These are phyloP conservation scores for Neofusicoccum umdonicola DNA, from an alignment of 2,329 filamentous ascomycete genomes.

Conservation along the genomic window DNA sequence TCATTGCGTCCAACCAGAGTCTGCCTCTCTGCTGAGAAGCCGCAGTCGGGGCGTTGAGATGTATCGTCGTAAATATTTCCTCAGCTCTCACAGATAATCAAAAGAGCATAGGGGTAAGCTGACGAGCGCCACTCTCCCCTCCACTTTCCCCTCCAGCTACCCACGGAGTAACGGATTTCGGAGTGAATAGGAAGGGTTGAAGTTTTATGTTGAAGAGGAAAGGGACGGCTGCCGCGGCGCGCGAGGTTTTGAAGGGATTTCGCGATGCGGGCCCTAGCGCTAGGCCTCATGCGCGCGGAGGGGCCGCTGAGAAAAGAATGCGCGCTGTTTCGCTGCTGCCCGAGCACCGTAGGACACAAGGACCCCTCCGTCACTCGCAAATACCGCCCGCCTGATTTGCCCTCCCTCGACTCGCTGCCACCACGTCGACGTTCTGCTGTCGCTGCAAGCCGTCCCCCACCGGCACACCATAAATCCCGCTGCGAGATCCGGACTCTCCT, in stretches of 20 bases:
- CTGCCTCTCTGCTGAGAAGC: neutral
- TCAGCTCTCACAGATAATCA: constrained; percentile 41
- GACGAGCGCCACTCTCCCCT: constrained; percentile 58
- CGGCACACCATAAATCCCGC: neutral
- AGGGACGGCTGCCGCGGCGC: constrained; percentile 25
- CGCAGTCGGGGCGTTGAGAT: neutral
- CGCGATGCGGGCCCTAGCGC: neutral
- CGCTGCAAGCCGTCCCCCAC: neutral
- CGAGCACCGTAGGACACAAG: neutral
- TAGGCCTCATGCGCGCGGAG: neutral
- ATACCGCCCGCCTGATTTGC: constrained; percentile 5
- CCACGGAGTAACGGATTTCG: constrained; percentile 58
- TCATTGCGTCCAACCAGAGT: neutral
- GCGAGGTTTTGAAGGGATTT: constrained; percentile 39
- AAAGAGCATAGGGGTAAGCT: constrained; percentile 60
- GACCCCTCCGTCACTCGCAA: neutral
- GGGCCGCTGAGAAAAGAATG: constrained; percentile 16
- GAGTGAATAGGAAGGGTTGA: constrained; percentile 63
- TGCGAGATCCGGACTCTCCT: neutral
- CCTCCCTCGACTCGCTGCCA: neutral
- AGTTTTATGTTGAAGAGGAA: constrained; percentile 40
- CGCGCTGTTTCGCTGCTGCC: constrained; percentile 17
- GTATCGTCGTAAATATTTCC: constrained; percentile 42
- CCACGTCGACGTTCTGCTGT: neutral
- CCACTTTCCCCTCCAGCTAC: constrained; percentile 67